Evolutionary conservation across 2,329 filamentous ascomycete genomes (phyloP).

Genomic region (Blumeria graminis): DNA sequence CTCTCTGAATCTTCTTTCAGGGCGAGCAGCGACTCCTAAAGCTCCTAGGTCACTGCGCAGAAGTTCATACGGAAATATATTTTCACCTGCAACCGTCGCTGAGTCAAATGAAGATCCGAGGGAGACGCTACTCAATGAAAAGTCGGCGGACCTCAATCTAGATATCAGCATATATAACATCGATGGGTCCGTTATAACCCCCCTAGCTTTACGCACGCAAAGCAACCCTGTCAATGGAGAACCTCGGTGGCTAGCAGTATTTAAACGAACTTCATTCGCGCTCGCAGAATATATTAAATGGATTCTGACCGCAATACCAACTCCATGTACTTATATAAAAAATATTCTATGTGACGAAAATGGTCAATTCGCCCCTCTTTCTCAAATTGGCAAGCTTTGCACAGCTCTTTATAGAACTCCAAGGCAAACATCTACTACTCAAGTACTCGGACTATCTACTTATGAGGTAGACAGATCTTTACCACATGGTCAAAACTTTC

Average conservation of each 20-base stretch:
- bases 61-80: slow-evolving; percentile 28
- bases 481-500: background rate
- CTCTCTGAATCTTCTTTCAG: slow-evolving; percentile 82
- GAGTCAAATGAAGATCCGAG: slow-evolving; percentile 14
- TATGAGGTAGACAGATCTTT: slow-evolving; percentile 4
- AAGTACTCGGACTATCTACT: slow-evolving; percentile 14
- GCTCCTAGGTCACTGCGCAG: slow-evolving; percentile 32
- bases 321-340: slow-evolving; percentile 61
- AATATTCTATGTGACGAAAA: slow-evolving; percentile 64
- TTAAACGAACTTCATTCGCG: slow-evolving; percentile 44
- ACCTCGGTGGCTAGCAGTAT: slow-evolving; percentile 30
- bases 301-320: slow-evolving; percentile 53
- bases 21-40: slow-evolving; percentile 44
- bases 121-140: slow-evolving; percentile 18
- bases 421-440: slow-evolving; percentile 13
- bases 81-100: slow-evolving; percentile 8
- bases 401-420: slow-evolving; percentile 24
- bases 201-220: too few relatives aligned
- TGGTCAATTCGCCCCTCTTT: slow-evolving; percentile 54
- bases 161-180: too few relatives aligned
- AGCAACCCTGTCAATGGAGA: slow-evolving; percentile 7
- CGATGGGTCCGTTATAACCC: too few relatives aligned
- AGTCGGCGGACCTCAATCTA: slow-evolving; percentile 13
- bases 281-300: slow-evolving; percentile 56
- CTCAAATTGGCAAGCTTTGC: slow-evolving; percentile 40